Evolutionary conservation across 2,329 filamentous ascomycete genomes (phyloP), one percentile per base, ranked within the genome.

Genomic region (Colletotrichum sp.): DNA sequence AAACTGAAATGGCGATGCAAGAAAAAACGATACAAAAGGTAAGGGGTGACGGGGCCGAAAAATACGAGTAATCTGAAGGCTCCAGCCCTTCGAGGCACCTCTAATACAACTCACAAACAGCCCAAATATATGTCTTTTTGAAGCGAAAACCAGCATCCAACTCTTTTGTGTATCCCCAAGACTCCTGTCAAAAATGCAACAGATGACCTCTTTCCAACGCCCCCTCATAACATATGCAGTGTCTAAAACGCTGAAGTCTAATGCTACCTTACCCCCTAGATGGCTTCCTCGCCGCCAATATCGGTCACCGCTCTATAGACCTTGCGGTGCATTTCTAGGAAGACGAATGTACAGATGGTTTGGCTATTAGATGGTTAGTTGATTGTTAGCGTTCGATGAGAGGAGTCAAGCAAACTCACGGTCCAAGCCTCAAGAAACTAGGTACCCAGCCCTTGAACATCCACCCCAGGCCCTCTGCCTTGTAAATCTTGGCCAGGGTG

Each of bases 381-480:
- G 55, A 18, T 68, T n/a, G 7, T 18, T 3, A n/a, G 16, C 0
- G 30, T 21, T 36, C 4, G 39, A 18, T 36, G 34, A 63, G 59
- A 39, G 52, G 24, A 34, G 59, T n/a, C 18, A 28, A 48, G 30
- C 4, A 76, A 36, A 89, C 90, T 85, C 84, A 92, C 88, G 92
- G 92, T 81, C 92, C 92, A 66, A 94, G 85, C 75, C 92, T 86
- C 78, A 93, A 86, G 82, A 93, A 93, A 79, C 91, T 92, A n/a
- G 95, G 95, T 63, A 96, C 92, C 95, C 95, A 98, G 76, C 95
- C 95, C 84, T 95, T 95, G 86, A 98, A 98, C 90, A 96, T 93
- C 95, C 95, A 98, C 60, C 89, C 85, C 66, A 95, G 83, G 3
- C 95, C 95, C 82, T 98, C 95, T 21, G 90, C 86, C 71, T 87